Conservation (phyloP, 768 basidiomycete genomes). For the Suillus fuscotomentosus region DNA sequence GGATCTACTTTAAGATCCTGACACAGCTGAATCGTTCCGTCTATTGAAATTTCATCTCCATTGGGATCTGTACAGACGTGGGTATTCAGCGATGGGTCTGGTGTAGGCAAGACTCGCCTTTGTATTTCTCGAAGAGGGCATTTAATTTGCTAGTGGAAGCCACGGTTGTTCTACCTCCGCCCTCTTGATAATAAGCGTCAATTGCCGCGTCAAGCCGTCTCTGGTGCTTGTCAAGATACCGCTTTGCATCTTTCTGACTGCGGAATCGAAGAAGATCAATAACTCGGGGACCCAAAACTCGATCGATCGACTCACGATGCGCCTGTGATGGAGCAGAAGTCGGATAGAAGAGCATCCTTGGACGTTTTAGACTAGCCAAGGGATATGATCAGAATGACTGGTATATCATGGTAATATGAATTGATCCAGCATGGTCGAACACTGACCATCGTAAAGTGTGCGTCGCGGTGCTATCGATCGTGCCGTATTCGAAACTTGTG, state of each 20-base stretch:
- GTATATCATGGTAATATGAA: not conserved
- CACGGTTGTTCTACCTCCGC: conserved; percentile 12
- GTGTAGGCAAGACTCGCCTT: conserved; percentile 40
- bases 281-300: not conserved
- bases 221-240: conserved; percentile 62
- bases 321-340: conserved; percentile 69
- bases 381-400: conserved; percentile 2
- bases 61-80: conserved; percentile 46
- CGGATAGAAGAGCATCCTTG: conserved; percentile 48
- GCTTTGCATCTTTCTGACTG: conserved; percentile 55
- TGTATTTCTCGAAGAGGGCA: conserved; percentile 64
- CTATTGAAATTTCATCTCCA: conserved; percentile 63
- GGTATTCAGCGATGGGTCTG: conserved; percentile 1
- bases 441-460: conserved; percentile 23
- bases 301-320: conserved; percentile 52
- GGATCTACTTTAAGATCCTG: conserved; percentile 67
- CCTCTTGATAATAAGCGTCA: conserved; percentile 68
- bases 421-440: not conserved
- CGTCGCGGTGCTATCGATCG: not conserved
- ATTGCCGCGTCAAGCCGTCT: conserved; percentile 70
- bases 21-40: conserved; percentile 80
- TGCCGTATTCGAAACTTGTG: not conserved
- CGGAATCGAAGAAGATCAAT: not conserved
- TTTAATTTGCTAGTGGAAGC: conserved; percentile 56
- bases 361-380: conserved; percentile 22